Evolutionary conservation across 2,329 filamentous ascomycete species (phyloP).

Genomic region (Phyllosticta ampelicida): DNA sequence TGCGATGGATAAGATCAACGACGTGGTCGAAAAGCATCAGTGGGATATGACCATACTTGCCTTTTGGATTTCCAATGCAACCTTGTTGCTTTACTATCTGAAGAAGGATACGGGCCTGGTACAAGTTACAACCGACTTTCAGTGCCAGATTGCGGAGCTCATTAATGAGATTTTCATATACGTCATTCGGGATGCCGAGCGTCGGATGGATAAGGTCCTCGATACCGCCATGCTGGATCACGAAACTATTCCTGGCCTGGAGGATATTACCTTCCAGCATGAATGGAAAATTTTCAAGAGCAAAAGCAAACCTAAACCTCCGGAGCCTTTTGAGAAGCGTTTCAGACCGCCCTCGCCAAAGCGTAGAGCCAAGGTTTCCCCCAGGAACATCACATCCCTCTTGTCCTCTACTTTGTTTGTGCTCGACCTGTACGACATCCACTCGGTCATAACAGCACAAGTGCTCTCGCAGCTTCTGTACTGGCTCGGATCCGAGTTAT

Average conservation of each 20-base stretch:
- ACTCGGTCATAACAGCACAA: constrained; percentile 89
- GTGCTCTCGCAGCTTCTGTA: constrained; percentile 88
- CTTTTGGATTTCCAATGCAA: constrained; percentile 98
- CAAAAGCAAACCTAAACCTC: constrained; percentile 73
- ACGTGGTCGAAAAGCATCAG: constrained; percentile 87
- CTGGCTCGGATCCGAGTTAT: constrained; percentile 91
- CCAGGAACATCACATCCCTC: constrained; percentile 88
- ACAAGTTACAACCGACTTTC: constrained; percentile 74
- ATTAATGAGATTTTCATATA: constrained; percentile 98
- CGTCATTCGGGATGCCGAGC: constrained; percentile 90
- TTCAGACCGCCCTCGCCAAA: constrained; percentile 90
- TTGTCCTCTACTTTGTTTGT: constrained; percentile 95
- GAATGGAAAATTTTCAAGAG: constrained; percentile 97
- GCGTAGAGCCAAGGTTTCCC: constrained; percentile 80
- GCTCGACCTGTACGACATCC: constrained; percentile 95
- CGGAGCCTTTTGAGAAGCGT: constrained; percentile 81
- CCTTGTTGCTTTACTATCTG: constrained; percentile 86
- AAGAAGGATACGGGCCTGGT: constrained; percentile 85
- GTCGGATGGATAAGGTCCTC: constrained; percentile 89
- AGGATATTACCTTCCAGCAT: constrained; percentile 93
- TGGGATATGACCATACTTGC: constrained; percentile 99
- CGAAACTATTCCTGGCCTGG: constrained; percentile 94
- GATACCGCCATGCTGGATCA: constrained; percentile 93
- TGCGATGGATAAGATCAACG: constrained; percentile 93
- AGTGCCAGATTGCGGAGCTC: constrained; percentile 83